Evolutionary conservation across 176 grass and related monocot species (phyloP), one percentile per base, ranked within the genome.

Genomic region (Avena atlantica): DNA sequence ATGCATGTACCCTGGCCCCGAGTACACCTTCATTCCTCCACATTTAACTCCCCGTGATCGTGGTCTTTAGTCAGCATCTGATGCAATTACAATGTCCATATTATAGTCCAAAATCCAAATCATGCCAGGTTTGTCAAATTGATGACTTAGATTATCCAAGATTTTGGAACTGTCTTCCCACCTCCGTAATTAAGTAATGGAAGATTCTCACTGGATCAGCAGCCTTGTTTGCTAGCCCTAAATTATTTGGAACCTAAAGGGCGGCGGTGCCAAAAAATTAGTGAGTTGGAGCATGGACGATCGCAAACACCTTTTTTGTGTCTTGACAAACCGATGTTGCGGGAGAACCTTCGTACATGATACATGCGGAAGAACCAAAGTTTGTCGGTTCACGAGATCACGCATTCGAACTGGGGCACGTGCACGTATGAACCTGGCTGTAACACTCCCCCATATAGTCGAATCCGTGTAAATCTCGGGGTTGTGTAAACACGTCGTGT

Each of bases 151-250:
- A 55, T 55, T 55, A 55, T 55, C 52, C 52, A 17, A 55, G 52
- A 55, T 55, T 55, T 55, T 55, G 52, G 52, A 55, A 55, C 52
- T 55, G 45, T 79, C 31, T 36, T 48, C 76, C 10, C 1, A 5
- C 19, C 24, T 53, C 47, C 23, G 8, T 25, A 29, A 17, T 75
- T 36, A 65, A 65, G 25, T 51, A 56, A 44, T 0, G 61, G 49
- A 20, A 47, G 45, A 47, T 47, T 47, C 9, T 47, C 45, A 47
- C 45, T 58, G 37, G 59, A 73, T 70, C 47, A 82, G 59, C 36
- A 67, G 15, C 14, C 21, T 83, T 71, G 92, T 20, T 62, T 61
- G 37, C 23, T 66, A 86, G 58, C 36, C 19, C 86, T 74, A 85
- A 81, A 42, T 82, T 80, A 87, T 80, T 6, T 47, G 57, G 1